Evolutionary conservation across 495 filamentous ascomycete genomes (phyloP).

Genomic region (Podospora fimiseda): DNA sequence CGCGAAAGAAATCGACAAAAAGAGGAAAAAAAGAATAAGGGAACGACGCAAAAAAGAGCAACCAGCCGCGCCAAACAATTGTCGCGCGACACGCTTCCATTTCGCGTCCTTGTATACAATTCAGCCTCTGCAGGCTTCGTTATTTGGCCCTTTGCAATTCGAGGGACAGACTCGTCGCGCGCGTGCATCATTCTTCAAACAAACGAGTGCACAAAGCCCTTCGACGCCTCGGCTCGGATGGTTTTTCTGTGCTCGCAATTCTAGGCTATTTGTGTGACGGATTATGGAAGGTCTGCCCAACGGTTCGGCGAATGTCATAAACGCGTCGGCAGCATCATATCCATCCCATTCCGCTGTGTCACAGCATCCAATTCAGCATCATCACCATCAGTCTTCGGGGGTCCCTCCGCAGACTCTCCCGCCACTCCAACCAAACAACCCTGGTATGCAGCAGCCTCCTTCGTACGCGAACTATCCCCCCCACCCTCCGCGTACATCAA

Average conservation of each 20-base stretch:
- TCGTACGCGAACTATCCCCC: conserved; percentile 59
- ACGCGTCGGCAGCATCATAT: conserved; percentile 32
- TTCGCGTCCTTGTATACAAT: background rate
- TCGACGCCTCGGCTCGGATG: conserved; percentile 29
- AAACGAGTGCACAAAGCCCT: conserved; percentile 16
- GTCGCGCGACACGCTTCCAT: background rate
- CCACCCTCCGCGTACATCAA: conserved; percentile 56
- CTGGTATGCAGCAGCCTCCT: conserved; percentile 51
- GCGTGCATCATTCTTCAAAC: conserved; percentile 3
- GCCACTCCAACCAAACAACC: conserved; percentile 58
- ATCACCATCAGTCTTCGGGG: conserved; percentile 41
- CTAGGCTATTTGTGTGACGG: conserved; percentile 27
- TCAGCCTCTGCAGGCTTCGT: background rate
- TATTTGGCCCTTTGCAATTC: background rate
- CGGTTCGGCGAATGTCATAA: conserved; percentile 33
- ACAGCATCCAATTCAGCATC: conserved; percentile 33
- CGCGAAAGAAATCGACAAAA: conserved; percentile 1
- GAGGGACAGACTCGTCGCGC: conserved; percentile 1
- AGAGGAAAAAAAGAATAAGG: background rate
- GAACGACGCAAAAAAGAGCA: background rate
- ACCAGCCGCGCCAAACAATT: background rate
- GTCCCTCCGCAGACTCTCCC: conserved; percentile 63
- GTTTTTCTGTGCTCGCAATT: conserved; percentile 22
- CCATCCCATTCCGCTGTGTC: conserved; percentile 26
- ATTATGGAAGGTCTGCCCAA: conserved; percentile 35